phyloP scores from a whole-genome alignment of 768 basidiomycete species.

The Macrolepiota fuliginosa region DNA sequence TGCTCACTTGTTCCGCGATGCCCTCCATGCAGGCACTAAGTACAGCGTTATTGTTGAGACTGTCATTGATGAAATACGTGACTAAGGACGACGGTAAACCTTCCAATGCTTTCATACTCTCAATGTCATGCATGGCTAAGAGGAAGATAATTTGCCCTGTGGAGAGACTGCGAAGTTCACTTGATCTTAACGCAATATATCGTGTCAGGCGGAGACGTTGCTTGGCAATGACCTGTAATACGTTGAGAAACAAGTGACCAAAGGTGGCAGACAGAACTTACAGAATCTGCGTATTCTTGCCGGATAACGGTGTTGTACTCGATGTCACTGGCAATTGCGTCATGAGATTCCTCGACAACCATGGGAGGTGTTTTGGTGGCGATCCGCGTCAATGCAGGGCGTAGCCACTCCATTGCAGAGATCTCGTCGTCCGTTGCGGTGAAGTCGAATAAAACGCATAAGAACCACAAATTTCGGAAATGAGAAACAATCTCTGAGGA shows the following conservation, averaged over 20 bases:
- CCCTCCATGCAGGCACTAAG: conserved; percentile 81
- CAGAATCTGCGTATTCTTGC: conserved; percentile 78
- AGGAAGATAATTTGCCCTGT: conserved; percentile 86
- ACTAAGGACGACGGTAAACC: conserved; percentile 82
- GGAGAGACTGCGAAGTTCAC: conserved; percentile 72
- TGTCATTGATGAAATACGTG: conserved; percentile 85
- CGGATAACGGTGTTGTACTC: conserved; percentile 92
- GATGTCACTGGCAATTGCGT: conserved; percentile 81
- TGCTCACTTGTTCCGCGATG: conserved; percentile 75
- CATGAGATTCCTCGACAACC: conserved; percentile 78
- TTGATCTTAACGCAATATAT: conserved; percentile 60
- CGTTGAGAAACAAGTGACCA: background rate
- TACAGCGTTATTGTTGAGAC: conserved; percentile 67
- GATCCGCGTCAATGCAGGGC: conserved; percentile 73
- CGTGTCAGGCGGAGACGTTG: conserved; percentile 65
- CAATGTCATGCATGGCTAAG: conserved; percentile 83
- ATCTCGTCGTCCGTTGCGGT: conserved; percentile 55
- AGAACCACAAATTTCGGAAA: conserved; percentile 94
- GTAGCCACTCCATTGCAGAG: conserved; percentile 75
- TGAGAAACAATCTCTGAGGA: conserved; percentile 63
- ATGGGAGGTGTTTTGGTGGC: conserved; percentile 85
- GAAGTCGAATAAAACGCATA: conserved; percentile 85
- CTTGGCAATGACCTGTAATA: conserved; percentile 59
- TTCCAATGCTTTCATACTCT: conserved; percentile 77
- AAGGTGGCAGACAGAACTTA: conserved; percentile 27